Percentiles rank a stretch among this genome's conserved stretches.
Conservation (phyloP, 805 yeast species). For the Pichia membranifaciens region DNA sequence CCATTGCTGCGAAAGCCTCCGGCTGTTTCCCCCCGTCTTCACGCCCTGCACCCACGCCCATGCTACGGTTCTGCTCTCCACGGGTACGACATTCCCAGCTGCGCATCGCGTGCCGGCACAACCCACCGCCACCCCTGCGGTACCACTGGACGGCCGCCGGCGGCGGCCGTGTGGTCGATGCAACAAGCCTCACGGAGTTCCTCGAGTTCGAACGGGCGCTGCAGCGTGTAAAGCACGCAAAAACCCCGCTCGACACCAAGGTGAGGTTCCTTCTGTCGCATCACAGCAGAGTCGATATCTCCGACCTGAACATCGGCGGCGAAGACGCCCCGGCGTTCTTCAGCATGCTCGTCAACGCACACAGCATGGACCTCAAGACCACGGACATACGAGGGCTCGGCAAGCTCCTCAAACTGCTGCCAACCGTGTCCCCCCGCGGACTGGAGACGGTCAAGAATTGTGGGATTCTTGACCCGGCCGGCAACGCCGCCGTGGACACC, state of each 20-base stretch:
- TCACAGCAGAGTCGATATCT: background rate
- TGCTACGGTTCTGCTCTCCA: too few relatives aligned
- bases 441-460: constrained; percentile 9
- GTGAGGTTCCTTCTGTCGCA: background rate
- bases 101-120: too few relatives aligned
- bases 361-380: background rate
- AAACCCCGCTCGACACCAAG: background rate
- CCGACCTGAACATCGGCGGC: constrained; percentile 3
- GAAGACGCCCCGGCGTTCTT: background rate
- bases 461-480: constrained; percentile 8
- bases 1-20: too few relatives aligned
- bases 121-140: too few relatives aligned
- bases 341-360: background rate
- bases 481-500: background rate
- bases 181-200: background rate
- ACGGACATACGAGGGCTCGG: constrained; percentile 5
- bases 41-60: too few relatives aligned
- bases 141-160: too few relatives aligned
- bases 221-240: background rate
- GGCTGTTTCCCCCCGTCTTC: too few relatives aligned
- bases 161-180: too few relatives aligned
- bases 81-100: too few relatives aligned
- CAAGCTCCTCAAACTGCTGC: constrained; percentile 3
- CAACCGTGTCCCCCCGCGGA: constrained; percentile 1
- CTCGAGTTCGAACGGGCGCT: background rate